Base-by-base conservation (phyloP, 495 filamentous ascomycete species). In the Pseudotulostoma volvatum region DNA sequence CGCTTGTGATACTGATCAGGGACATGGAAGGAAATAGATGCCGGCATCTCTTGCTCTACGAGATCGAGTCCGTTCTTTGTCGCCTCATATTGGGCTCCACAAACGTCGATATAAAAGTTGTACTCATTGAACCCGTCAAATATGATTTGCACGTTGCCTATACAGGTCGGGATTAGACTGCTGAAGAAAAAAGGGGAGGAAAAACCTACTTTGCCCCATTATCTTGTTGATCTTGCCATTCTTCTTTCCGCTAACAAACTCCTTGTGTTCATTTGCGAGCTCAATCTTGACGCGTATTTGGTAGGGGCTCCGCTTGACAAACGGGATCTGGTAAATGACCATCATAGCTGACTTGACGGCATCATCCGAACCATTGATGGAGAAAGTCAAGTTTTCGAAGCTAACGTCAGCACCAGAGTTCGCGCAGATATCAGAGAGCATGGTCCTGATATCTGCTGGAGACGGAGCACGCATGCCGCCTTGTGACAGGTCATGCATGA, bases 191-290 rank as follows among this genome's bases (percentile, higher is more conserved):
- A 28, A 5, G 11, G 23, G 11, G 5, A 28, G 11, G 11, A 20
- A 30, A 33, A 28, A 53, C 70, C 44, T 67, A 77, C 84, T 90
- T 56, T 94, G 86, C 9, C 86, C 86, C 92, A 99, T 96, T 53
- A 99, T 99, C 72, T 99, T 99, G 70, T 99, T 99, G 57, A 99
- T 96, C 67, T 99, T 99, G 61, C 90, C 90, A 49, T 96, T 96
- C 69, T 96, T 99, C 65, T 99, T 99, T 34, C 90, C 90, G 44
- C 85, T 92, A 33, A 97, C 90, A 53, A 97, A 97, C 54, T 97
- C 90, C 60, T 97, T 97, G 60, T 97, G 90, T 63, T 97, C 90
- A 52, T 96, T 96, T 41, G 90, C 92, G 18, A 97, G 77, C 63
- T 97, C 90, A 38, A 97, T 93, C 71, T 93, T 94, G 50, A 96